These are phyloP conservation scores for Talaromyces sp. DNA, from an alignment of 2,329 filamentous ascomycete species.

Conservation along the genomic window DNA sequence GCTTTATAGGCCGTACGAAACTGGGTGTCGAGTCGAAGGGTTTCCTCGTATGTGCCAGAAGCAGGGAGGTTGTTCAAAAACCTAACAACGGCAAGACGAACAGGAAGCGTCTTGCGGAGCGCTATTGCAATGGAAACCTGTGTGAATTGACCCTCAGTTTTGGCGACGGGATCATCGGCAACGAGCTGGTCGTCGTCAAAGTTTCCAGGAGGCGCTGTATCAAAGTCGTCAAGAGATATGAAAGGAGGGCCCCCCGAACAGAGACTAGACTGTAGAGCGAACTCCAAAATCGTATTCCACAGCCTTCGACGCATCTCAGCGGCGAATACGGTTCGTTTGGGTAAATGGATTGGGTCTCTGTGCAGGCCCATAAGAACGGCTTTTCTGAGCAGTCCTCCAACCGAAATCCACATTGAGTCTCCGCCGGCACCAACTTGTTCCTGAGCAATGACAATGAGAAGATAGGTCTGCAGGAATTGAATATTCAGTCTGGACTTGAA, in stretches of 20 bases:
- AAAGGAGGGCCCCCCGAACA: conserved; percentile 28
- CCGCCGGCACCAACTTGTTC: conserved; percentile 28
- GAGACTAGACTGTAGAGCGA: conserved; percentile 28
- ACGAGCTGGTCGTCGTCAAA: conserved; percentile 28
- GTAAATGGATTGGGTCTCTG: conserved; percentile 26
- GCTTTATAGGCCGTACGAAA: conserved; percentile 42
- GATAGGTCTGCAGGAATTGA: conserved; percentile 26
- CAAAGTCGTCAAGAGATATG: conserved; percentile 29
- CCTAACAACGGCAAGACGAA: conserved; percentile 32
- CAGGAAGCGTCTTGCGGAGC: conserved; percentile 33
- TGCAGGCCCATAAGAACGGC: conserved; percentile 32
- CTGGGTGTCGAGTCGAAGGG: conserved; percentile 34
- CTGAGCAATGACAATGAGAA: conserved; percentile 30
- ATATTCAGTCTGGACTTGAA: conserved; percentile 25
- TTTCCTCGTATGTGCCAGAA: conserved; percentile 13
- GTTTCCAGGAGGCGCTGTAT: conserved; percentile 24
- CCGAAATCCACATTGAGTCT: conserved; percentile 32
- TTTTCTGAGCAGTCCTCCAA: conserved; percentile 26
- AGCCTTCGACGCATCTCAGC: conserved; percentile 28
- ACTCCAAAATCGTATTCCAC: conserved; percentile 35
- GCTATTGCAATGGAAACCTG: conserved; percentile 33
- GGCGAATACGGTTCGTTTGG: conserved; percentile 11
- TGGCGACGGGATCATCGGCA: conserved; percentile 23
- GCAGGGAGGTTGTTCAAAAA: conserved; percentile 24
- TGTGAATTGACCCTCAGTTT: conserved; percentile 27